These are phyloP conservation scores for Crepidotus variabilis DNA, from an alignment of 768 basidiomycete species.

Conservation along the genomic window DNA sequence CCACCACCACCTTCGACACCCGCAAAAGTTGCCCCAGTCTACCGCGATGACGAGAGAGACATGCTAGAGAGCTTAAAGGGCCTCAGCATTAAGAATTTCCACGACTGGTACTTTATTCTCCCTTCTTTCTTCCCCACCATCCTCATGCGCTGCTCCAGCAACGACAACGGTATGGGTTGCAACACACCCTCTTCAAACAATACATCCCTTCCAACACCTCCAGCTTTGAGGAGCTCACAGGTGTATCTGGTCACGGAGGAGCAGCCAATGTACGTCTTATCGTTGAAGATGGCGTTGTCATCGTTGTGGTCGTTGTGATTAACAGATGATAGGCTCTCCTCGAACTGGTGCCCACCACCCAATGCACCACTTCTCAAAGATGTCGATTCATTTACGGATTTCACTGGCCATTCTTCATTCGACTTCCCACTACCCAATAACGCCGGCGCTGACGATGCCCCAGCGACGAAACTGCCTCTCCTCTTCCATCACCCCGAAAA, in stretches of 20 bases:
- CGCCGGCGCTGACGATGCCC: slow-evolving; percentile 28
- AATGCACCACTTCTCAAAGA: slow-evolving; percentile 52
- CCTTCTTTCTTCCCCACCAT: slow-evolving; percentile 8
- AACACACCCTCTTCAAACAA: slow-evolving; percentile 22
- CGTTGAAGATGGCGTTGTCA: neutral
- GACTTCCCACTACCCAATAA: slow-evolving; percentile 35
- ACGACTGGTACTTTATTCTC: slow-evolving; percentile 16
- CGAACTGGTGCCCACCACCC: slow-evolving; percentile 25
- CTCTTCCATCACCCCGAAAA: slow-evolving; percentile 22
- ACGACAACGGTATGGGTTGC: slow-evolving; percentile 14
- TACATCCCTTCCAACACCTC: slow-evolving; percentile 22
- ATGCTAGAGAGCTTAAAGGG: slow-evolving; percentile 24
- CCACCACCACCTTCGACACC: slow-evolving; percentile 8
- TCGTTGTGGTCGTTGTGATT: slow-evolving; percentile 10
- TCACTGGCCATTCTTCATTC: slow-evolving; percentile 49
- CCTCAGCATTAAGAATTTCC: slow-evolving; percentile 25
- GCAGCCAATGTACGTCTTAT: slow-evolving; percentile 3
- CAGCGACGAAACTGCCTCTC: slow-evolving; percentile 16
- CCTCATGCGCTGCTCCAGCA: slow-evolving; percentile 13
- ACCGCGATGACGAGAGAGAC: slow-evolving; percentile 18
- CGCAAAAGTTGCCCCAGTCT: slow-evolving; percentile 1
- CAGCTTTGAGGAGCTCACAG: slow-evolving; percentile 20
- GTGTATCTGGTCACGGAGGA: slow-evolving; percentile 17
- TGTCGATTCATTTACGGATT: slow-evolving; percentile 58
- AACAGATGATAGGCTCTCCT: slow-evolving; percentile 3